phyloP scores from a whole-genome alignment of 1,139 yeast species.

The Diutina neorugosa region DNA sequence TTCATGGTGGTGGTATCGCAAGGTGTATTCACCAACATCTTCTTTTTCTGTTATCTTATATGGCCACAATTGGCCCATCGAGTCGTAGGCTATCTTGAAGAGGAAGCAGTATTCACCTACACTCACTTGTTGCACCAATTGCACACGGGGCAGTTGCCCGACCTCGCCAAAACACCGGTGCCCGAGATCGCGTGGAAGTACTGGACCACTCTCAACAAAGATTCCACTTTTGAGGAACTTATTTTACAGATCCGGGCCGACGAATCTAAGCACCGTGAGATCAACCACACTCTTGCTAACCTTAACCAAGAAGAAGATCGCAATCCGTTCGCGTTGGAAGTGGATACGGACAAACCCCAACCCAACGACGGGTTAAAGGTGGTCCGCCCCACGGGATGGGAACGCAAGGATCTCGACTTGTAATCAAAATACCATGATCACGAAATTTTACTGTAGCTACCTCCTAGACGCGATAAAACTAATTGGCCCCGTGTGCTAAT shows the following conservation, averaged over 20 bases:
- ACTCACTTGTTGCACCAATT: constrained; percentile 47
- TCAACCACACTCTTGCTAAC: constrained; percentile 65
- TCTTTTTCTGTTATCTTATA: constrained; percentile 48
- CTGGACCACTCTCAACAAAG: constrained; percentile 42
- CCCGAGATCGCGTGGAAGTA: constrained; percentile 53
- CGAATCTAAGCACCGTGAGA: constrained; percentile 69
- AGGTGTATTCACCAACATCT: constrained; percentile 57
- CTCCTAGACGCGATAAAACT: neutral
- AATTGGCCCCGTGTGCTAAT: neutral
- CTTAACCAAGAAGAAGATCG: constrained; percentile 42
- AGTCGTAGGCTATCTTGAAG: constrained; percentile 70
- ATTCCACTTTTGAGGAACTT: constrained; percentile 49
- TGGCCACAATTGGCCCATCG: constrained; percentile 61
- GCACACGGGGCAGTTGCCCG: constrained; percentile 37
- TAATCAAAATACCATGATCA: constrained; percentile 1
- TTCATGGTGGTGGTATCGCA: constrained; percentile 50
- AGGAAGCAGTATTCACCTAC: constrained; percentile 67
- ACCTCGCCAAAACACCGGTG: constrained; percentile 29
- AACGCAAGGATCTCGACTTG: constrained; percentile 39
- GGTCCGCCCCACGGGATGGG: constrained; percentile 49
- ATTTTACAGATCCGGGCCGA: constrained; percentile 81
- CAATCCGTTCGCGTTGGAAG: constrained; percentile 52
- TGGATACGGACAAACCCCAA: constrained; percentile 33
- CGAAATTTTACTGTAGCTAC: neutral
- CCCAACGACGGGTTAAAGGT: constrained; percentile 41